Evolutionary conservation across 192 early-diverging fungal genomes (phyloP).

Genomic region (Allomyces macrogynus): DNA sequence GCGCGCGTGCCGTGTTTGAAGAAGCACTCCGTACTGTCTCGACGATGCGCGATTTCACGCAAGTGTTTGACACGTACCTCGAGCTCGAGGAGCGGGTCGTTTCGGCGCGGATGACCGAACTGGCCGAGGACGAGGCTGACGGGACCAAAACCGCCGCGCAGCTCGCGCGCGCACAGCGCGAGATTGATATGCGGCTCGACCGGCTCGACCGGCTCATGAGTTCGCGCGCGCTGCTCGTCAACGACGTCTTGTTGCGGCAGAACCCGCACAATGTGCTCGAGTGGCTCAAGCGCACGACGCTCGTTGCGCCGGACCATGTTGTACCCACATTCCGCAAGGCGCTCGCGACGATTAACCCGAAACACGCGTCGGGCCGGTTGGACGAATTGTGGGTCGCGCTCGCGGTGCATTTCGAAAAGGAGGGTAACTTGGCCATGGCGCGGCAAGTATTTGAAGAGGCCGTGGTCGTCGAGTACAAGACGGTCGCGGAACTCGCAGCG

Average conservation of each 20-base stretch:
- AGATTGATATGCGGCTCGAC: constrained; percentile 62
- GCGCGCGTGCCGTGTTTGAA: constrained; percentile 82
- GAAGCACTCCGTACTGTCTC: constrained; percentile 59
- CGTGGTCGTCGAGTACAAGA: constrained; percentile 52
- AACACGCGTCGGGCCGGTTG: constrained; percentile 55
- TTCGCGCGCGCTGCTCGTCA: constrained; percentile 76
- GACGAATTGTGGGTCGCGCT: constrained; percentile 66
- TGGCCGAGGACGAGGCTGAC: constrained; percentile 24
- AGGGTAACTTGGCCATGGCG: constrained; percentile 35
- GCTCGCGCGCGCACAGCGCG: constrained; percentile 18
- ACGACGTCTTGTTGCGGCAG: constrained; percentile 75
- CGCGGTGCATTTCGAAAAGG: constrained; percentile 55
- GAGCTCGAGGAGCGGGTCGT: constrained; percentile 73
- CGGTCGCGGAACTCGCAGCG: constrained; percentile 66
- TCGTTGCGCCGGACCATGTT: constrained; percentile 14
- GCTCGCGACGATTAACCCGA: constrained; percentile 48
- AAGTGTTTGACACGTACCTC: constrained; percentile 92
- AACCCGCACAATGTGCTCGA: constrained; percentile 76
- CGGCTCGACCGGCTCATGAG: constrained; percentile 83
- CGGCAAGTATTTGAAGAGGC: constrained; percentile 69
- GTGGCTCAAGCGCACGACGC: constrained; percentile 57
- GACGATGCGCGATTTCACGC: constrained; percentile 78
- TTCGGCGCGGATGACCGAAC: constrained; percentile 45
- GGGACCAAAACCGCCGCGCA: constrained; percentile 3
- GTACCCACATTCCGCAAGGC: constrained; percentile 59